A percentile compares a stretch with the other conserved stretches of the same genome.
These are phyloP conservation scores for Parathielavia hyrcaniae DNA, from an alignment of 495 filamentous ascomycete genomes.

Conservation along the genomic window DNA sequence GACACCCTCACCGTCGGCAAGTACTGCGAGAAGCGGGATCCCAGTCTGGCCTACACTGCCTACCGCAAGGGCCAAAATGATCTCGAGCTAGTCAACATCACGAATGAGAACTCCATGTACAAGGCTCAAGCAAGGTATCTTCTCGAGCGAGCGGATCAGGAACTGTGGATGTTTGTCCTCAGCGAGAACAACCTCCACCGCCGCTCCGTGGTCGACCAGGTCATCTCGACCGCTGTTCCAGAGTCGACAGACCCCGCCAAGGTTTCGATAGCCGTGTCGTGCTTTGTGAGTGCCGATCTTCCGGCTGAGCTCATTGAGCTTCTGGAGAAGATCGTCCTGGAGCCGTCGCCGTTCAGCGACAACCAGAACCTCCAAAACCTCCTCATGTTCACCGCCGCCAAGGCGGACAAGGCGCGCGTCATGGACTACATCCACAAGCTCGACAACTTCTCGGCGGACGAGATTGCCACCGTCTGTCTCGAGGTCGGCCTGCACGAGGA, in stretches of 20 bases:
- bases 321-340: slow-evolving; percentile 97
- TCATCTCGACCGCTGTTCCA: slow-evolving; percentile 92
- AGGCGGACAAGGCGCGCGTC: slow-evolving; percentile 88
- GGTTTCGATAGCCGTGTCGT: slow-evolving; percentile 89
- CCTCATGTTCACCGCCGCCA: slow-evolving; percentile 93
- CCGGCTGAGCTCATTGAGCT: slow-evolving; percentile 94
- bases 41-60: slow-evolving; percentile 91
- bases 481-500: slow-evolving; percentile 93
- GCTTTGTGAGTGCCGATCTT: slow-evolving; percentile 83
- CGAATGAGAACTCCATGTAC: slow-evolving; percentile 99
- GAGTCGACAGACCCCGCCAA: slow-evolving; percentile 91
- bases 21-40: slow-evolving; percentile 98
- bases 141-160: slow-evolving; percentile 77
- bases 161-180: slow-evolving; percentile 92
- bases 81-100: slow-evolving; percentile 92
- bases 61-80: slow-evolving; percentile 98
- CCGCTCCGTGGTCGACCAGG: slow-evolving; percentile 89
- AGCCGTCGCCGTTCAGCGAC: slow-evolving; percentile 95
- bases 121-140: slow-evolving; percentile 93
- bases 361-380: slow-evolving; percentile 94
- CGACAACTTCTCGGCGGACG: slow-evolving; percentile 79
- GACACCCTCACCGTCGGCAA: slow-evolving; percentile 90
- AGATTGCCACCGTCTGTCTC: slow-evolving; percentile 90
- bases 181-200: slow-evolving; percentile 93
- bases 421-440: slow-evolving; percentile 97